Evolutionary conservation across 768 basidiomycete genomes (phyloP).

Genomic region (Termitomyces sp.): DNA sequence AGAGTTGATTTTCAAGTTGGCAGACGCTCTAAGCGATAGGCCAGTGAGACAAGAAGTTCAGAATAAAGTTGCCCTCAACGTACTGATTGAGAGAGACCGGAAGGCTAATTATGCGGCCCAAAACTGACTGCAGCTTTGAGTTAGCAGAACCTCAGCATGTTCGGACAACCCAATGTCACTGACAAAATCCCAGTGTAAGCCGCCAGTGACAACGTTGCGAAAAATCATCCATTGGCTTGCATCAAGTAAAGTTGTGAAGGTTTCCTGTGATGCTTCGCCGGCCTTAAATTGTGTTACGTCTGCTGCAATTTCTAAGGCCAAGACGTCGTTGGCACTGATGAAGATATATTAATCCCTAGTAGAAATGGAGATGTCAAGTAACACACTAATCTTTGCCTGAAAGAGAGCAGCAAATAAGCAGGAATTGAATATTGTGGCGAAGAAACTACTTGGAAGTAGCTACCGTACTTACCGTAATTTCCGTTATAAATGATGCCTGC

Average conservation of each 20-base stretch:
- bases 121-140: slow-evolving; percentile 42
- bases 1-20: slow-evolving; percentile 40
- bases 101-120: slow-evolving; percentile 67
- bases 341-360: neutral
- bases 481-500: slow-evolving; percentile 67
- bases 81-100: slow-evolving; percentile 37
- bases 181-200: slow-evolving; percentile 73
- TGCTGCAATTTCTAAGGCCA: slow-evolving; percentile 61
- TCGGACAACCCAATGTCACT: slow-evolving; percentile 22
- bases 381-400: slow-evolving; percentile 44
- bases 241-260: slow-evolving; percentile 54
- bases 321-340: slow-evolving; percentile 53
- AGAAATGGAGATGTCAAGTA: neutral
- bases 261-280: slow-evolving; percentile 33
- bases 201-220: slow-evolving; percentile 49
- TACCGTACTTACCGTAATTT: slow-evolving; percentile 50
- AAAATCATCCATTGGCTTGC: slow-evolving; percentile 73
- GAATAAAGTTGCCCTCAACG: slow-evolving; percentile 19
- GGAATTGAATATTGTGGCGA: neutral
- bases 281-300: slow-evolving; percentile 58
- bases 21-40: slow-evolving; percentile 31
- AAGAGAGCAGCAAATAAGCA: neutral
- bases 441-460: neutral
- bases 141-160: slow-evolving; percentile 6
- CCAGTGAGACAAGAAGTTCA: neutral